These are phyloP conservation scores for Tylopilus plumbeoviolaceoides DNA, from an alignment of 768 basidiomycete species.

Conservation along the genomic window DNA sequence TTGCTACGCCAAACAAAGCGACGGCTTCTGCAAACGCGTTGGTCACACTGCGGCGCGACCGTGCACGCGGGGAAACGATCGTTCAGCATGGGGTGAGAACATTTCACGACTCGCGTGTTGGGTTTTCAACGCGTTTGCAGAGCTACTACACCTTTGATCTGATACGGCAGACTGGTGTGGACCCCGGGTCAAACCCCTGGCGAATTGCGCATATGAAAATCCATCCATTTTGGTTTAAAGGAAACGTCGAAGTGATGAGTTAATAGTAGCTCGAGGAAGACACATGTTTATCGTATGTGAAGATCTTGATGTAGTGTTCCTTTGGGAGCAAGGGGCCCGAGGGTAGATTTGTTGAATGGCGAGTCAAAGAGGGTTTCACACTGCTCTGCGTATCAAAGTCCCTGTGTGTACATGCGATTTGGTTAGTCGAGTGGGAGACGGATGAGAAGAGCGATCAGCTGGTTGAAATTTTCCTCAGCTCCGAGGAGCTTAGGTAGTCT, in stretches of 20 bases:
- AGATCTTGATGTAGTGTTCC: neutral
- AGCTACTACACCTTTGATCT: conserved; percentile 26
- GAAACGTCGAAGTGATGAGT: conserved; percentile 24
- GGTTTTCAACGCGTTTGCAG: conserved; percentile 1
- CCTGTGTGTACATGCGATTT: neutral
- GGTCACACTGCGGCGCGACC: conserved; percentile 23
- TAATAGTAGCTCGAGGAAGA: conserved; percentile 1
- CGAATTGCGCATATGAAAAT: conserved; percentile 24
- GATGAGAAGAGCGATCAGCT: neutral
- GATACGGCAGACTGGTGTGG: conserved; percentile 11
- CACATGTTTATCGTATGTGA: neutral
- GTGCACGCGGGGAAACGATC: conserved; percentile 20
- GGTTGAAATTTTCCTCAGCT: conserved; percentile 20
- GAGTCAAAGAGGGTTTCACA: too few species aligned
- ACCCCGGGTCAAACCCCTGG: conserved; percentile 21
- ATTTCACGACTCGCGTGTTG: neutral
- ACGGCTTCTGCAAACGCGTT: conserved; percentile 24
- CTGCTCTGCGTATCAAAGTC: neutral
- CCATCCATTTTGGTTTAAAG: conserved; percentile 28
- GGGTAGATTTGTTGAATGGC: neutral
- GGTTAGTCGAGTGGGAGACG: neutral
- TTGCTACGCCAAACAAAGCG: conserved; percentile 17
- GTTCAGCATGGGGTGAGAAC: conserved; percentile 24
- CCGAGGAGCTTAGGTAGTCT: conserved; percentile 26
- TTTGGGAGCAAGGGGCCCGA: neutral